phyloP scores from a whole-genome alignment of 2,329 filamentous ascomycete species.

The Xenoacremonium recifei region DNA sequence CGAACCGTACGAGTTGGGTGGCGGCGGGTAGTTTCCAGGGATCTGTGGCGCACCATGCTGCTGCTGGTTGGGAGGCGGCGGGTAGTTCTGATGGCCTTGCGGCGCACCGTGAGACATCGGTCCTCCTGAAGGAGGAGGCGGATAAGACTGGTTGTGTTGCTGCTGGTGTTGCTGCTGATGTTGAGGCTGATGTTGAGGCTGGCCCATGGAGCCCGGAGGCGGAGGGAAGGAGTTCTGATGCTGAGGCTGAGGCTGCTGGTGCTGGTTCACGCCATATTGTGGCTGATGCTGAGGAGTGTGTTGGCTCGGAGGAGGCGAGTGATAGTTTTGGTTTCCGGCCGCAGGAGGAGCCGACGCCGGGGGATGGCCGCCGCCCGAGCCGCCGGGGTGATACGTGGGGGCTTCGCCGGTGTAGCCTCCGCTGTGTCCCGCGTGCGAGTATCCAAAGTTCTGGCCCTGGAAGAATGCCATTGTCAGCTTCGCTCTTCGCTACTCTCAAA shows the following conservation, averaged over 20 bases:
- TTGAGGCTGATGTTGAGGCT: constrained; percentile 2
- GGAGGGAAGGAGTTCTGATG: constrained; percentile 1
- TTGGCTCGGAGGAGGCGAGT: constrained; percentile 25
- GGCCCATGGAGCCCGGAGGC: neutral
- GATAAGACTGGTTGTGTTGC: constrained; percentile 17
- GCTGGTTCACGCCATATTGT: constrained; percentile 15
- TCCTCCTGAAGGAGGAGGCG: constrained; percentile 12
- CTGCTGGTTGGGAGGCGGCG: constrained; percentile 6
- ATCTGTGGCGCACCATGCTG: neutral
- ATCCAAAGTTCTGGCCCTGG: constrained; percentile 60
- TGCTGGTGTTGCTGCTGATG: too few species aligned
- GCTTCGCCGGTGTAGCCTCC: constrained; percentile 62
- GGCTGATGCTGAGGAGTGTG: constrained; percentile 28
- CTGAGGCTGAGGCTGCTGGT: constrained; percentile 6
- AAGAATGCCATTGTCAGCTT: constrained; percentile 12
- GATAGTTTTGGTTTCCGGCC: constrained; percentile 25
- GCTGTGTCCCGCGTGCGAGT: constrained; percentile 54
- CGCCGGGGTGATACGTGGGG: constrained; percentile 45
- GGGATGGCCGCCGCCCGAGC: constrained; percentile 24
- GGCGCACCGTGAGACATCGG: too few species aligned
- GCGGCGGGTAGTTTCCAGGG: constrained; percentile 18
- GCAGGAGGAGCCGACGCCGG: constrained; percentile 20
- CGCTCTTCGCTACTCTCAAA: neutral
- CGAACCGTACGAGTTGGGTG: constrained; percentile 14
- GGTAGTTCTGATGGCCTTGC: constrained; percentile 16